Base-by-base conservation (phyloP, 2,329 filamentous ascomycete genomes). In the Clonostachys rosea region DNA sequence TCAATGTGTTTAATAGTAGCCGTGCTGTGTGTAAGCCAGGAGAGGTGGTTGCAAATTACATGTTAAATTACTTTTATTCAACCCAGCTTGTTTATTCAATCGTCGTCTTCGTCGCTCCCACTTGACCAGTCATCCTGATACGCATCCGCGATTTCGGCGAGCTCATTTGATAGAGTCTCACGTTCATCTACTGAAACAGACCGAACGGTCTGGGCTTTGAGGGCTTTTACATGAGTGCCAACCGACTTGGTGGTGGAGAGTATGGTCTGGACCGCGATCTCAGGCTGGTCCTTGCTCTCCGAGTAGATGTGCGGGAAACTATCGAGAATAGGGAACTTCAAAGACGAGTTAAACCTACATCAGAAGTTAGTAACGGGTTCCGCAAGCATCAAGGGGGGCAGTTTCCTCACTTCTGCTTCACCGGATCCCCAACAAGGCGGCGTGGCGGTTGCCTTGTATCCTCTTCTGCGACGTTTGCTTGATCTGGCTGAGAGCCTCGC, bases 111-210 rank as follows among this genome's bases (percentile, higher is more conserved):
- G 55, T 89, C 87, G 49, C 81, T 86, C 20, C 84, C 89, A 58
- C 86, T 90, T 12, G 83, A 84, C 88, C 89, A 96, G 2, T 90
- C 90, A 51, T 94, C 89, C 55, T 89, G 84, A 63, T 96, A 97
- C 50, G 88, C 88, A 59, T 96, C 91, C 2, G 87, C 86, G 57
- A 97, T 84, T 50, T 88, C 86, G 20, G 87, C 83, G 37, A 99
- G 73, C 12, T 87, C 84, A 59, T 95, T 94, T 42, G 83, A 81
- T n/a, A 97, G 73, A 3, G 75, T 74, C 66, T 99, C 94, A 40
- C 92, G 79, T 59, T 97, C 91, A 50, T 95, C 89, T 4, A 92
- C 57, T 0, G 75, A 73, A 14, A 91, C 74, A 11, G 80, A 75
- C 51, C 84, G 78, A 14, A 78, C 69, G 12, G 87, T 83, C 12